Evolutionary conservation across 371 early-diverging fungal genomes (phyloP), one percentile per base, ranked within the genome.

Genomic region (Circinella umbellata): DNA sequence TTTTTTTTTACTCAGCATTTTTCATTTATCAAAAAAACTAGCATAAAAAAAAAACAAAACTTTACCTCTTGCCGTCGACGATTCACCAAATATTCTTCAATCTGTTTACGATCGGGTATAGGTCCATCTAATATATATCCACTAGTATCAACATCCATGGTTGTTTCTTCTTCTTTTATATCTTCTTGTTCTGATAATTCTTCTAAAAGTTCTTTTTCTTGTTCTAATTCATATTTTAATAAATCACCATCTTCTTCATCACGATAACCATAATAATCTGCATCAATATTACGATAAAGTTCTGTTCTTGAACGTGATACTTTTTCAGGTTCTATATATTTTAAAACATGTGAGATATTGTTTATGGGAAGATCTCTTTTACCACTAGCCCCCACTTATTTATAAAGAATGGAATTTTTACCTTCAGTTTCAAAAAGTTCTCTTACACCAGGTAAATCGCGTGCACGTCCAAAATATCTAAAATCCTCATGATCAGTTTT

Each of bases 381-480:
- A n/a, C n/a, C n/a, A n/a, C n/a, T 47, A 9, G 9, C 47, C 15
- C 15, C 15, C 17, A n/a, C 51, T 1, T 14, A 15, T 51, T 51
- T 51, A n/a, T n/a, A 14, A 51, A 51, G 14, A 17, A n/a, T 51
- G 15, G 8, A 6, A 36, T 4, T n/a, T 64, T 42, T 76, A 80
- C 88, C 82, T 69, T 84, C 86, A 75, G 90, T 81, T 63, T 92
- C 95, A 73, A 98, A 93, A 42, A 98, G 80, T 72, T 98, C 98
- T 73, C 92, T 89, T 51, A 98, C 97, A 18, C 96, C 98, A 0
- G 97, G 97, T 64, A 98, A 85, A 66, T 97, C 96, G 74, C 90
- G 93, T 62, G 99, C 98, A 59, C 97, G 92, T n/a, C 99, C 98
- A 89, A 97, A 98, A 75, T 98, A 95, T 78, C 92, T 90, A 69